Conservation (phyloP, 2,329 filamentous ascomycete species). For the Drechslerella coelobrocha region DNA sequence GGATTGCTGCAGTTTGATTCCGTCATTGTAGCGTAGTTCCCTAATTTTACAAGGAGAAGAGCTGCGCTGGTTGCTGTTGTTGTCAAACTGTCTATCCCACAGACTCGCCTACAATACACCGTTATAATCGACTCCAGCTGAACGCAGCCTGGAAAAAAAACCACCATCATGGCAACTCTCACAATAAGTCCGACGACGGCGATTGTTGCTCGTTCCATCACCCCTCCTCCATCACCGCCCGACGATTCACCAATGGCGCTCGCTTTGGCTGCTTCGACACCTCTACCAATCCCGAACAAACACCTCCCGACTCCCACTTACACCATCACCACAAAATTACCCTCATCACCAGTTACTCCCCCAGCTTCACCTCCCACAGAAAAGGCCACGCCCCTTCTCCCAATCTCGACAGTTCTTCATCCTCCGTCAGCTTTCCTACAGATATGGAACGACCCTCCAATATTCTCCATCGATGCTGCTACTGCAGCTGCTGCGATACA, state of each 20-base stretch:
- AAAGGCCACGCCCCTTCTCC: constrained; percentile 60
- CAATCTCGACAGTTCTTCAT: constrained; percentile 72
- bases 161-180: constrained; percentile 43
- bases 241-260: constrained; percentile 52
- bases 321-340: constrained; percentile 43
- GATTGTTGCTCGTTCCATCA: constrained; percentile 58
- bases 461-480: constrained; percentile 76
- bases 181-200: constrained; percentile 41
- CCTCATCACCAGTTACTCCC: constrained; percentile 64
- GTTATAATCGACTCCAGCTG: no score
- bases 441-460: constrained; percentile 64
- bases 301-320: constrained; percentile 56
- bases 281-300: constrained; percentile 55
- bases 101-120: no score
- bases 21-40: no score
- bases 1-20: no score
- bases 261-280: constrained; percentile 52
- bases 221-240: constrained; percentile 55
- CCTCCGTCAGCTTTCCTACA: constrained; percentile 72
- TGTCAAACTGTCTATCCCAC: no score
- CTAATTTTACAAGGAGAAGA: no score
- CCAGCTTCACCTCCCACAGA: constrained; percentile 68
- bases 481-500: constrained; percentile 76
- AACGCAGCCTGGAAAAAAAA: constrained; percentile 47
- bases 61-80: no score